phyloP scores from a whole-genome alignment of 345 rosid species.

The Hibiscus syriacus region DNA sequence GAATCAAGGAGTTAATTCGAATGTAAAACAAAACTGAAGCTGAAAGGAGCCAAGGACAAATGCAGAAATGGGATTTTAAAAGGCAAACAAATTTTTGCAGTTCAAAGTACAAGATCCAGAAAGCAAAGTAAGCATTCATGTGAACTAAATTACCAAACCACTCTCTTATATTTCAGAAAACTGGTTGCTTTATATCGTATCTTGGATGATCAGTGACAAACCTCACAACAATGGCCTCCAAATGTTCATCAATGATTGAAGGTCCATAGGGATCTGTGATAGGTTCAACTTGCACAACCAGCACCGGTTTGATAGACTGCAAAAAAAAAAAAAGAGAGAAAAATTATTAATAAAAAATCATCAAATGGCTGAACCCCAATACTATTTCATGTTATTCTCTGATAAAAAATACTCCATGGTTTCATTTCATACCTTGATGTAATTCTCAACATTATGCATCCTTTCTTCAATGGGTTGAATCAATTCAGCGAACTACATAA shows the following conservation, averaged over 20 bases:
- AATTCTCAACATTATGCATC: too few relatives aligned
- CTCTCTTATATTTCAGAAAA: neutral
- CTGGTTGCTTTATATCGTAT: too few relatives aligned
- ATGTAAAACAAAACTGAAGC: neutral
- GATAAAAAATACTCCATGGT: neutral
- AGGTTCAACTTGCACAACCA: slow-evolving; percentile 66
- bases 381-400: neutral
- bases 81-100: neutral
- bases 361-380: neutral
- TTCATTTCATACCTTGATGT: slow-evolving; percentile 49
- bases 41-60: neutral
- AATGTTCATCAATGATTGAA: slow-evolving; percentile 60
- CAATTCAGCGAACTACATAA: slow-evolving; percentile 48
- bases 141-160: neutral
- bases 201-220: slow-evolving; percentile 12
- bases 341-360: neutral
- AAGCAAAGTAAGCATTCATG: neutral
- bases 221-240: too few relatives aligned
- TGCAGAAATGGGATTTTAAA: neutral
- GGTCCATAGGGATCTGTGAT: slow-evolving; percentile 84
- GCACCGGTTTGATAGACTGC: slow-evolving; percentile 70
- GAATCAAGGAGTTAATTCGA: neutral
- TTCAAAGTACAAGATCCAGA: neutral
- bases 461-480: slow-evolving; percentile 71
- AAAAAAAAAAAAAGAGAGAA: slow-evolving; percentile 15